These are phyloP conservation scores for Trichoderma afroharzianum DNA, from an alignment of 2,329 filamentous ascomycete genomes.

Conservation along the genomic window DNA sequence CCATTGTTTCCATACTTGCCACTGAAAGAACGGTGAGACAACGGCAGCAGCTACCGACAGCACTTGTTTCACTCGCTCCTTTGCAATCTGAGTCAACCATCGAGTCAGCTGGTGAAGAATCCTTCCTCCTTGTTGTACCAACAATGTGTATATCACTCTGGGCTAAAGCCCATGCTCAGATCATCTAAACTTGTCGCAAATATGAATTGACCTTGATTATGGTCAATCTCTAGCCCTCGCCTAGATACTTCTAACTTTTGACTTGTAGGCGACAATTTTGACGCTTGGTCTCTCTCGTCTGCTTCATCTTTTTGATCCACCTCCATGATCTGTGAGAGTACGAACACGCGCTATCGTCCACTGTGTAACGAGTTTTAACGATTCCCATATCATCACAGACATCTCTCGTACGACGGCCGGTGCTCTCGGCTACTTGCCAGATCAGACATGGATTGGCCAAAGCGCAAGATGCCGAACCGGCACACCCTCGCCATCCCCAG, in stretches of 20 bases:
- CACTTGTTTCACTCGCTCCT: not conserved
- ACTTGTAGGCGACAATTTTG: not conserved
- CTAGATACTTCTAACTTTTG: too few species aligned
- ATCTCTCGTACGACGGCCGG: not conserved
- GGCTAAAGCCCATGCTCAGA: not conserved
- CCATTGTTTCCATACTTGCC: not conserved
- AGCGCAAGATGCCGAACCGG: not conserved
- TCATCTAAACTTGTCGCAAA: not conserved
- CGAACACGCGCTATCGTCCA: slow-evolving; percentile 5
- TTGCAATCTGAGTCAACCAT: not conserved
- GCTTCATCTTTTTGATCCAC: not conserved
- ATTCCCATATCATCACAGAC: not conserved
- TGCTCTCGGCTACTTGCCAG: not conserved
- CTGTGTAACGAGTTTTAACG: slow-evolving; percentile 2
- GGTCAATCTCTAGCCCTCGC: too few species aligned
- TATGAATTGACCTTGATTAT: not conserved
- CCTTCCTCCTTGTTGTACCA: not conserved
- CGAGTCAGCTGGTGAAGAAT: not conserved
- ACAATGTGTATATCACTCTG: not conserved
- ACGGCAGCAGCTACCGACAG: not conserved
- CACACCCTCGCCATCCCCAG: not conserved
- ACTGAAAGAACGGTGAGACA: not conserved
- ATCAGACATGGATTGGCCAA: not conserved
- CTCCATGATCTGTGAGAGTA: not conserved
- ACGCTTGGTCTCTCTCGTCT: not conserved